Evolutionary conservation across 768 basidiomycete species (phyloP).

Genomic region (Tulasnella sp.): DNA sequence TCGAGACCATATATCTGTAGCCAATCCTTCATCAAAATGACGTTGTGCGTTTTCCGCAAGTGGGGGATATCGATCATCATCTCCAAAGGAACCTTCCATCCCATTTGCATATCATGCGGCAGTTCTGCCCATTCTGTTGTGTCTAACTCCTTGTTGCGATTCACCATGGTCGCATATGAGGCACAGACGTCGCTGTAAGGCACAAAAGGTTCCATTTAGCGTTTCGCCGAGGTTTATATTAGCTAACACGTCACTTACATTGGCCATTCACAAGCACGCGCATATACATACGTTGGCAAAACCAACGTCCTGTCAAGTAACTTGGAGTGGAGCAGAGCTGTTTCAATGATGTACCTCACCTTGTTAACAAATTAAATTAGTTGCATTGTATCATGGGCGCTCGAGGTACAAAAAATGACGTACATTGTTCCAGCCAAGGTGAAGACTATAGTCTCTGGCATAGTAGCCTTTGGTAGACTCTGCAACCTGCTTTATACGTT

Average conservation of each 20-base stretch:
- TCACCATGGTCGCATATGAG: conserved; percentile 13
- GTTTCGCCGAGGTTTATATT: too few species aligned
- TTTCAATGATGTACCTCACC: conserved; percentile 19
- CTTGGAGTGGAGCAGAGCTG: conserved; percentile 2
- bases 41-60: conserved; percentile 2
- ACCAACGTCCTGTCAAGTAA: conserved; percentile 18
- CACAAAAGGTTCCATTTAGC: neutral
- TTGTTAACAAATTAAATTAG: neutral
- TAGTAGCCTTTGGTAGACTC: conserved; percentile 15
- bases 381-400: neutral
- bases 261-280: conserved; percentile 10
- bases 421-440: conserved; percentile 16
- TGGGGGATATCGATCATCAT: conserved; percentile 17
- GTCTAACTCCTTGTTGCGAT: conserved; percentile 15
- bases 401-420: neutral
- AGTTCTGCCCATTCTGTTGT: conserved; percentile 13
- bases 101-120: conserved; percentile 6
- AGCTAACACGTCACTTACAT: neutral
- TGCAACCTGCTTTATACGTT: conserved; percentile 26
- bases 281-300: conserved; percentile 17
- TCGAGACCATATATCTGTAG: conserved; percentile 14
- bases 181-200: conserved; percentile 15
- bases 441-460: conserved; percentile 12
- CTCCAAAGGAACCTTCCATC: conserved; percentile 13
- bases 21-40: conserved; percentile 15